These are phyloP conservation scores for Aspergillus biplanus DNA, from an alignment of 495 filamentous ascomycete species.

Conservation along the genomic window DNA sequence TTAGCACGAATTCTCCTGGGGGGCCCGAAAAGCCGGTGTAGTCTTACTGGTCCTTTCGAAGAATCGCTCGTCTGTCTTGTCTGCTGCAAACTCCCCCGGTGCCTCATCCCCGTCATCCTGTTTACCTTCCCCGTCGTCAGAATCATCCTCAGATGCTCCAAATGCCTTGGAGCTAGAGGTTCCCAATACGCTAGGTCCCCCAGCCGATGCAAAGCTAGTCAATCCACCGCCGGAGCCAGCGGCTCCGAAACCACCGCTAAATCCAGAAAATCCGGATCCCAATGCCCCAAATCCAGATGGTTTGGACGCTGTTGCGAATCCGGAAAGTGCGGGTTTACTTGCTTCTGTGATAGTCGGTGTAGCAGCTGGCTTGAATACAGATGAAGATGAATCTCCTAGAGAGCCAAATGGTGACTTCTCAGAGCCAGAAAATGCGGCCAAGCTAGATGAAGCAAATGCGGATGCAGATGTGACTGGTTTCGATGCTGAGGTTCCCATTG, in stretches of 20 bases:
- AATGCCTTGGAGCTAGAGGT: conserved; percentile 66
- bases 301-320: conserved; percentile 38
- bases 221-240: conserved; percentile 55
- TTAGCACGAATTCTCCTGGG: neutral
- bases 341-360: conserved; percentile 22
- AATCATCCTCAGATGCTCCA: conserved; percentile 68
- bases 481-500: conserved; percentile 36
- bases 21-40: conserved; percentile 1
- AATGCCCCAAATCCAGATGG: conserved; percentile 39
- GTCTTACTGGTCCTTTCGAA: conserved; percentile 68
- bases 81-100: conserved; percentile 54
- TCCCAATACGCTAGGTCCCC: conserved; percentile 54
- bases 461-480: conserved; percentile 47
- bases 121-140: conserved; percentile 55
- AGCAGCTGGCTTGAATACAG: conserved; percentile 40
- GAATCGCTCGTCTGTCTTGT: conserved; percentile 66
- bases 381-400: conserved; percentile 45
- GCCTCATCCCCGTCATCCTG: conserved; percentile 48
- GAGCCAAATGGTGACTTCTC: conserved; percentile 61
- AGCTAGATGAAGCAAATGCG: conserved; percentile 56
- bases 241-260: conserved; percentile 57
- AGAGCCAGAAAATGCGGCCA: conserved; percentile 56
- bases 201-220: conserved; percentile 70
- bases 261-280: conserved; percentile 52
- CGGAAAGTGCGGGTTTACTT: conserved; percentile 30